phyloP scores from a whole-genome alignment of 2,329 filamentous ascomycete species.

The Hypoxylon sp. region DNA sequence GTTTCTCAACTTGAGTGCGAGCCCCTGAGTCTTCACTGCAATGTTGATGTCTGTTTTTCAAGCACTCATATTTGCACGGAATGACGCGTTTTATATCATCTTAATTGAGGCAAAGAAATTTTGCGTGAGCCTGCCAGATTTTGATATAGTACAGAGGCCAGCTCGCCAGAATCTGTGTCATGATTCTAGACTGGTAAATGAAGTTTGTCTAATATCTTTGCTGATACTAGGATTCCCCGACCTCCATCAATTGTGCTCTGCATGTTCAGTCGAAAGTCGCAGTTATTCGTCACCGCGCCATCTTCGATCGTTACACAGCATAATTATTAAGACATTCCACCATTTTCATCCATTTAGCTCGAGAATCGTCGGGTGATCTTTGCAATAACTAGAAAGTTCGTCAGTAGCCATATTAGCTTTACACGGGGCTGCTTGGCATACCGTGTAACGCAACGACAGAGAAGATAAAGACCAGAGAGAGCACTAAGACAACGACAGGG shows the following conservation, averaged over 20 bases:
- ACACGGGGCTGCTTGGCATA: slow-evolving; percentile 65
- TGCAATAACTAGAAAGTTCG: slow-evolving; percentile 80
- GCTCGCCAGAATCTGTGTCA: slow-evolving; percentile 32
- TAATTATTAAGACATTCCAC: slow-evolving; percentile 19
- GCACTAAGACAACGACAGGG: slow-evolving; percentile 94
- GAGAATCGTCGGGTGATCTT: slow-evolving; percentile 94
- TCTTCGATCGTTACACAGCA: slow-evolving; percentile 31
- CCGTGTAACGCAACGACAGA: slow-evolving; percentile 97
- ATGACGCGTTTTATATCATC: slow-evolving; percentile 28
- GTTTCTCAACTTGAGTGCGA: background rate
- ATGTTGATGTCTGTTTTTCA: background rate
- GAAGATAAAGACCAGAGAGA: slow-evolving; percentile 98
- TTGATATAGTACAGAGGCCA: slow-evolving; percentile 51
- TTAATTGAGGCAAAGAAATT: slow-evolving; percentile 41
- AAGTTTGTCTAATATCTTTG: slow-evolving; percentile 33
- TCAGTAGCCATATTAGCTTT: slow-evolving; percentile 34
- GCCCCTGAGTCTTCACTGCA: too few relatives aligned
- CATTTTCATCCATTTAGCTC: slow-evolving; percentile 61
- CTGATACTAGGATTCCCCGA: slow-evolving; percentile 31
- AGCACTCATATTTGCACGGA: slow-evolving; percentile 17
- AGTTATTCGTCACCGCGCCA: slow-evolving; percentile 47
- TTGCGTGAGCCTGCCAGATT: slow-evolving; percentile 47
- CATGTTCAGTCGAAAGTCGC: slow-evolving; percentile 47
- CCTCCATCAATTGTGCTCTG: slow-evolving; percentile 14
- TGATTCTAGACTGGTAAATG: slow-evolving; percentile 25